Percentiles rank a stretch among this genome's conserved stretches.
Conservation (phyloP, 202 grass and related monocot species). For the Schoenoplectus tabernaemontani region DNA sequence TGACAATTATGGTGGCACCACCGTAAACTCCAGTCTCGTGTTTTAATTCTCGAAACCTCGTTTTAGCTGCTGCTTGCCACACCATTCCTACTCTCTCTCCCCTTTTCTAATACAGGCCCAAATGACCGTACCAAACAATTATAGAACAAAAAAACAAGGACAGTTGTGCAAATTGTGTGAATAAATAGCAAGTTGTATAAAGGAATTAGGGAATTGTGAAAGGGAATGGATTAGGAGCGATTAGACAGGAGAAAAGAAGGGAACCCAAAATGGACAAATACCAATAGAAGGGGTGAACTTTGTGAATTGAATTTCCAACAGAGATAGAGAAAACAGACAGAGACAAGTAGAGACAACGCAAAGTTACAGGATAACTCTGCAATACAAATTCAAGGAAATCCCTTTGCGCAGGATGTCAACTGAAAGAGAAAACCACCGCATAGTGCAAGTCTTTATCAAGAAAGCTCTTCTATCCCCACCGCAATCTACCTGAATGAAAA, state of each 20-base stretch:
- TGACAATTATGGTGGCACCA: slow-evolving; percentile 47
- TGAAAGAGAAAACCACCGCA: slow-evolving; percentile 52
- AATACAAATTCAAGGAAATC: slow-evolving; percentile 77
- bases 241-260: not conserved
- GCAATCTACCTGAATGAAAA: slow-evolving; percentile 7
- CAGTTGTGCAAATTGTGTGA: not conserved
- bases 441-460: slow-evolving; percentile 29
- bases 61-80: slow-evolving; percentile 81
- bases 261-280: not conserved
- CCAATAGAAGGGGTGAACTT: not conserved
- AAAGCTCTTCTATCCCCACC: slow-evolving; percentile 10
- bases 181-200: not conserved
- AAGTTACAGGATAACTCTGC: slow-evolving; percentile 66
- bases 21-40: slow-evolving; percentile 67
- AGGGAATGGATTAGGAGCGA: slow-evolving; percentile 1
- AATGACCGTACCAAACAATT: slow-evolving; percentile 21
- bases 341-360: not conserved
- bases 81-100: slow-evolving; percentile 81
- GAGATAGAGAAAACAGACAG: not conserved
- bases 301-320: slow-evolving; percentile 8
- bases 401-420: slow-evolving; percentile 53
- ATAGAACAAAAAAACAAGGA: slow-evolving; percentile 24
- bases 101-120: slow-evolving; percentile 14
- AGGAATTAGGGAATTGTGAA: slow-evolving; percentile 3
- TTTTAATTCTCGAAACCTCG: slow-evolving; percentile 77